Evolutionary conservation across 2,329 filamentous ascomycete genomes (phyloP).

Genomic region (Tolypocladium pustulatum): DNA sequence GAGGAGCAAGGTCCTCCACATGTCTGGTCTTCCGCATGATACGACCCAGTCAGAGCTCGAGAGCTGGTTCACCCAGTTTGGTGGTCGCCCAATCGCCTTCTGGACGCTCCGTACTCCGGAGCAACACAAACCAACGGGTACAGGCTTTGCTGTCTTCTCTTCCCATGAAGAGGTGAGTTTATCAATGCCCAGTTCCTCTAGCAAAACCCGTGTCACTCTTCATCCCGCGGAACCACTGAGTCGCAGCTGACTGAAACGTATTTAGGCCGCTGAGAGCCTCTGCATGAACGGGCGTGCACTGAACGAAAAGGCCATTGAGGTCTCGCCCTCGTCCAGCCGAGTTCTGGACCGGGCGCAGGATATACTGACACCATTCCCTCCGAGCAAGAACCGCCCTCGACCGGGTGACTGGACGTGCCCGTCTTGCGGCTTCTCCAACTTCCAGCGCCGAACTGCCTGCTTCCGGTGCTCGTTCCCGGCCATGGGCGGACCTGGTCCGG

Average conservation of each 20-base stretch:
- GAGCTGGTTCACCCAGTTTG: constrained; percentile 99
- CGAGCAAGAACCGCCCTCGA: constrained; percentile 94
- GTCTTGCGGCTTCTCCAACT: constrained; percentile 97
- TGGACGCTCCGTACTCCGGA: constrained; percentile 97
- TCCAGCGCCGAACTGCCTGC: constrained; percentile 94
- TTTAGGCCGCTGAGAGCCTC: constrained; percentile 84
- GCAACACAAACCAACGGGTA: constrained; percentile 98
- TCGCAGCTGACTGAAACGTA: neutral
- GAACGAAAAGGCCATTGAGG: constrained; percentile 98
- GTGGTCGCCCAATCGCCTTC: constrained; percentile 93
- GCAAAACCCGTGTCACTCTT: neutral
- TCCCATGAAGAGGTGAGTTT: constrained; percentile 90
- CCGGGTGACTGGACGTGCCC: constrained; percentile 99
- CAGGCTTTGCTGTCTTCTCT: constrained; percentile 96
- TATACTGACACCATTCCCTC: constrained; percentile 93
- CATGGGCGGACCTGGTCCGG: constrained; percentile 60
- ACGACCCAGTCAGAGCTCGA: constrained; percentile 98
- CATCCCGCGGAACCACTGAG: neutral
- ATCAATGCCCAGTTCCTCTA: neutral
- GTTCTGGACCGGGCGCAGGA: constrained; percentile 93
- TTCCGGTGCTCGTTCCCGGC: constrained; percentile 99
- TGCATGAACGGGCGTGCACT: constrained; percentile 98
- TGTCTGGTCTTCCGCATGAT: constrained; percentile 94
- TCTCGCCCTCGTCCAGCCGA: constrained; percentile 92
- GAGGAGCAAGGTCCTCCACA: constrained; percentile 94